Conservation (phyloP, 2,329 filamentous ascomycete species). For the Hymenoscyphus infarciens region DNA sequence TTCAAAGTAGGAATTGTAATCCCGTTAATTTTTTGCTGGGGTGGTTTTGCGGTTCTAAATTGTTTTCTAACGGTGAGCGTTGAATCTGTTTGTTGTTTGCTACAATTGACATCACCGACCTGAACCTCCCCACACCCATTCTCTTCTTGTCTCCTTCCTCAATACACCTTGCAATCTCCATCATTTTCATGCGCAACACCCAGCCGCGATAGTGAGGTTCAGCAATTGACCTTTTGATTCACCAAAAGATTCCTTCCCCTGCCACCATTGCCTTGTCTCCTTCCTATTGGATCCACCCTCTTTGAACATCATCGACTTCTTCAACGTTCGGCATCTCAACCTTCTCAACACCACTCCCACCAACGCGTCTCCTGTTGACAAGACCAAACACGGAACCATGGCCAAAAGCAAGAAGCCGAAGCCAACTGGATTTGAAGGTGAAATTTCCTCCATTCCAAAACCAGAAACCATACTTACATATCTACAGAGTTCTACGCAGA, state of each 20-base stretch:
- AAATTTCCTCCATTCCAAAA: slow-evolving; percentile 11
- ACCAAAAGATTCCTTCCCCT: background rate
- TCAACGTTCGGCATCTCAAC: background rate
- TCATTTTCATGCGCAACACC: background rate
- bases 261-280: background rate
- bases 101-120: background rate
- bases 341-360: background rate
- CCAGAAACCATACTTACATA: slow-evolving; percentile 1
- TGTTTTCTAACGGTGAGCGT: no score
- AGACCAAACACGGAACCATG: background rate
- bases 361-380: background rate
- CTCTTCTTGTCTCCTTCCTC: background rate
- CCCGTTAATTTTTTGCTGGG: no score
- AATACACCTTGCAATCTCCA: background rate
- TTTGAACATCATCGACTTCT: background rate
- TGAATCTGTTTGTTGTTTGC: background rate
- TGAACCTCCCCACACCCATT: background rate
- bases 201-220: background rate
- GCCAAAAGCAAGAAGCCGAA: slow-evolving; percentile 31
- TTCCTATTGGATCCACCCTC: background rate
- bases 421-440: slow-evolving; percentile 69
- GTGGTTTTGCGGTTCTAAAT: no score
- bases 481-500: slow-evolving; percentile 69
- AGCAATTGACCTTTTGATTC: background rate
- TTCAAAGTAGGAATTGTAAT: no score